Evolutionary conservation across 1,139 yeast species (phyloP).

Genomic region (Zygosaccharomyces sapae): DNA sequence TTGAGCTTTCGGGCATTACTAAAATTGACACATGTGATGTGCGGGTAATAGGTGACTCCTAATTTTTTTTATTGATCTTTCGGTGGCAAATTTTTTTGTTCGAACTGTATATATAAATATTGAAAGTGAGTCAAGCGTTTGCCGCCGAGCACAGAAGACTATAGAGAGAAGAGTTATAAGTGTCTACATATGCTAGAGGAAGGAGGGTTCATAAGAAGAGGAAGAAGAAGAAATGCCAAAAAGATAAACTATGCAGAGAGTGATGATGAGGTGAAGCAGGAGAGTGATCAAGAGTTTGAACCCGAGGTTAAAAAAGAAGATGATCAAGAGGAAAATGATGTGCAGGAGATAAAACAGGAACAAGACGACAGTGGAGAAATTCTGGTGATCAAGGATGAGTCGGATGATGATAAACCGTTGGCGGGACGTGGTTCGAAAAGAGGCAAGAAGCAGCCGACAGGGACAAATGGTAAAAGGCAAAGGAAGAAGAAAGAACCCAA

Average conservation of each 20-base stretch:
- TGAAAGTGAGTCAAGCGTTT: background rate
- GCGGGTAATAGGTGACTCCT: background rate
- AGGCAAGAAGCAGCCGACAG: conserved; percentile 11
- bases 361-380: background rate
- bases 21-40: background rate
- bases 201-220: conserved; percentile 32
- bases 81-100: background rate
- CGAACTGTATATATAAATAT: background rate
- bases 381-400: conserved; percentile 4
- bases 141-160: conserved; percentile 1
- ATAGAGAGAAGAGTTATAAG: background rate
- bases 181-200: conserved; percentile 21
- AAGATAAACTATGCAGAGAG: conserved; percentile 24
- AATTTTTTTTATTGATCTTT: background rate
- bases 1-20: background rate
- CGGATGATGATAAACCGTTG: conserved; percentile 27
- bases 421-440: conserved; percentile 25
- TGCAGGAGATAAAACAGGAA: background rate
- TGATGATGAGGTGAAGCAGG: conserved; percentile 13
- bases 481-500: conserved; percentile 29
- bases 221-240: conserved; percentile 21
- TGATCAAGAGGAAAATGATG: background rate
- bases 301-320: conserved; percentile 1
- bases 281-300: conserved; percentile 4
- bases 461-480: conserved; percentile 22